Percentiles rank a stretch among this genome's conserved stretches.
phyloP scores from a whole-genome alignment of 768 basidiomycete genomes.

The Podaxis sp. region DNA sequence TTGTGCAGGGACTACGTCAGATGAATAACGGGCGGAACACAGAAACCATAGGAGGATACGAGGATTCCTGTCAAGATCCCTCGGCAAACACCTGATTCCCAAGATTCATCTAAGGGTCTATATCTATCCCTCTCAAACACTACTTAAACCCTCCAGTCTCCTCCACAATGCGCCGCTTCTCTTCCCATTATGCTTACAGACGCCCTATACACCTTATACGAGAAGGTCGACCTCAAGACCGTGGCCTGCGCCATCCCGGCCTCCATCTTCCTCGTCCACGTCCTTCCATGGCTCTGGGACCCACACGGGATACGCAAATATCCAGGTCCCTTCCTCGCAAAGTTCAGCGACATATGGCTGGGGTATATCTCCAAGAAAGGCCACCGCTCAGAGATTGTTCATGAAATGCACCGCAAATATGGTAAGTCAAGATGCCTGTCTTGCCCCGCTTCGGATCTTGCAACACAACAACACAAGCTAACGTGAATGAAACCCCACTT shows the following conservation, averaged over 20 bases:
- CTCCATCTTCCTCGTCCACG: constrained; percentile 32
- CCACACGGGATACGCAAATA: constrained; percentile 55
- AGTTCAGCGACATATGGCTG: constrained; percentile 73
- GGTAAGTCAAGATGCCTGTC: constrained; percentile 41
- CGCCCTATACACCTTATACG: constrained; percentile 21
- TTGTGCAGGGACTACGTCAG: not conserved
- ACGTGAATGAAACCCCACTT: not conserved
- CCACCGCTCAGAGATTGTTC: constrained; percentile 73
- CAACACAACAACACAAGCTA: not conserved
- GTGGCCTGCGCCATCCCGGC: constrained; percentile 27
- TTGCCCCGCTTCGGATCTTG: constrained; percentile 10
- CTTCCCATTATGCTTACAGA: constrained; percentile 24
- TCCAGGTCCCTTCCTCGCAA: constrained; percentile 72
- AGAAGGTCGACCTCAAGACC: constrained; percentile 22
- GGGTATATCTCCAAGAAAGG: constrained; percentile 63
- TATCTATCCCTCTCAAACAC: constrained; percentile 5
- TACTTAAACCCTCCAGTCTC: constrained; percentile 6
- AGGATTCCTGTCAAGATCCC: not conserved
- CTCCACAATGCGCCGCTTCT: constrained; percentile 7
- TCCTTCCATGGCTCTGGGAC: constrained; percentile 55
- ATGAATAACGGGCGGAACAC: not conserved
- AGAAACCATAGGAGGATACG: not conserved
- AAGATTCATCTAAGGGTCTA: constrained; percentile 6
- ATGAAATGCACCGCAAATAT: constrained; percentile 69
- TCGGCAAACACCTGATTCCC: constrained; percentile 25